Base-by-base conservation (phyloP, 345 rosid genomes). In the Pistacia atlantica region DNA sequence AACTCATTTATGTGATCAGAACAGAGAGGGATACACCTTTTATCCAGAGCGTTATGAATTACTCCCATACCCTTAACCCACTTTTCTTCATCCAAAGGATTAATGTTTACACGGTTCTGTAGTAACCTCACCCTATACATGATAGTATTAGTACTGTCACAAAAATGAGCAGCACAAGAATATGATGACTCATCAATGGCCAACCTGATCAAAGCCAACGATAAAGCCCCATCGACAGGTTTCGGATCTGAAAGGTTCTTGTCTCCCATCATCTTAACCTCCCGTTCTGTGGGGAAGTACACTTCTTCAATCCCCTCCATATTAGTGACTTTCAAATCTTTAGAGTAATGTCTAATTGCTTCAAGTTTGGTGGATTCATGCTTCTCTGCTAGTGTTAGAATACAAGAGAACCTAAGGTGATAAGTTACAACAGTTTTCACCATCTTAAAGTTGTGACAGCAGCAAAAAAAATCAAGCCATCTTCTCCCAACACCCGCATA, bases 241-340 rank as follows among this genome's bases (percentile, higher is more conserved):
- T 75, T 90, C 8, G 96, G 98, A 72, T 93, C 91, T 8, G 91
- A 82, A 78, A 95, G 94, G 76, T 86, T 89, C 74, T 83, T 87
- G 78, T 92, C 97, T 79, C 99, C 98, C 96, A 93, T 92, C 97
- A 95, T 95, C 89, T 89, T 95, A 48, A 92, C 90, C 78, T 87
- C 92, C 85, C 82, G 93, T 77, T 93, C 99, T 0, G 88, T 73
- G 13, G 99, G 99, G 67, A 93, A 95, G 86, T 90, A 72, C 25
- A 69, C 68, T 71, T 91, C 90, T 75, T 89, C 91, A 61, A 77
- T 80, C 68, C 90, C 93, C 59, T 86, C 81, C 67, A 65, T 37
- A 78, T 85, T 91, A 33, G 49, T 69, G 77, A 89, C 87, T 79
- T 82, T 90, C 89, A 95, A 83, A 87, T 93, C 91, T 82, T 95